Conservation (phyloP, 2,329 filamentous ascomycete species). For the Hypoxylon sp. region DNA sequence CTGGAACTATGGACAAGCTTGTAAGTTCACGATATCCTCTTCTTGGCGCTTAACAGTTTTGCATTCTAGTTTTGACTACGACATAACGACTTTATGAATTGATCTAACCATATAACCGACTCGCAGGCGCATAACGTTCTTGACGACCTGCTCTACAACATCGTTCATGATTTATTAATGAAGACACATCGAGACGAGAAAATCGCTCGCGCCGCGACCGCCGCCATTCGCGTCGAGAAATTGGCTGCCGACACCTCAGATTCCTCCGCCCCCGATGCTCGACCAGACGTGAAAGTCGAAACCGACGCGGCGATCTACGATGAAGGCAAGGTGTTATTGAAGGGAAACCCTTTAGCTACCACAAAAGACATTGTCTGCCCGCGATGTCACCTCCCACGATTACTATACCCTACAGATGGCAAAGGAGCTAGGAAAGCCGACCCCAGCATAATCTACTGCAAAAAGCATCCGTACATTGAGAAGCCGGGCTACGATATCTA, state of each 20-base stretch:
- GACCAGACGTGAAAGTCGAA: slow-evolving; percentile 66
- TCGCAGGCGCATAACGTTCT: slow-evolving; percentile 70
- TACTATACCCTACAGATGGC: slow-evolving; percentile 77
- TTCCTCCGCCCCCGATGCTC: slow-evolving; percentile 60
- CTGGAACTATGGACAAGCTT: slow-evolving; percentile 64
- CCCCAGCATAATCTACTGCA: slow-evolving; percentile 78
- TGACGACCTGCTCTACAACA: slow-evolving; percentile 78
- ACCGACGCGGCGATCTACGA: slow-evolving; percentile 76
- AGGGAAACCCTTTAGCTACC: slow-evolving; percentile 76
- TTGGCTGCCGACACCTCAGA: slow-evolving; percentile 65
- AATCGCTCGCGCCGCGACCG: slow-evolving; percentile 71
- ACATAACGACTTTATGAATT: slow-evolving; percentile 11
- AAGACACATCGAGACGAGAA: slow-evolving; percentile 83
- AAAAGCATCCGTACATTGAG: slow-evolving; percentile 79
- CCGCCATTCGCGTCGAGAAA: slow-evolving; percentile 71
- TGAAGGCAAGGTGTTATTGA: slow-evolving; percentile 72
- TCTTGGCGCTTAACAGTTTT: slow-evolving; percentile 13
- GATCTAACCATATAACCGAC: slow-evolving; percentile 16
- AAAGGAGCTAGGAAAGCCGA: slow-evolving; percentile 72
- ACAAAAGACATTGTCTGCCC: slow-evolving; percentile 77
- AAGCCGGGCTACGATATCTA: slow-evolving; percentile 82
- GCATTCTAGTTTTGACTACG: slow-evolving; percentile 11
- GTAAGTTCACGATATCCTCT: slow-evolving; percentile 54
- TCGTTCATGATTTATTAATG: slow-evolving; percentile 77
- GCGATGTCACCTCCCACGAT: slow-evolving; percentile 76